A percentile compares a stretch with the other conserved stretches of the same genome.
These are phyloP conservation scores for Colletotrichum phormii DNA, from an alignment of 2,329 filamentous ascomycete species.

Conservation along the genomic window DNA sequence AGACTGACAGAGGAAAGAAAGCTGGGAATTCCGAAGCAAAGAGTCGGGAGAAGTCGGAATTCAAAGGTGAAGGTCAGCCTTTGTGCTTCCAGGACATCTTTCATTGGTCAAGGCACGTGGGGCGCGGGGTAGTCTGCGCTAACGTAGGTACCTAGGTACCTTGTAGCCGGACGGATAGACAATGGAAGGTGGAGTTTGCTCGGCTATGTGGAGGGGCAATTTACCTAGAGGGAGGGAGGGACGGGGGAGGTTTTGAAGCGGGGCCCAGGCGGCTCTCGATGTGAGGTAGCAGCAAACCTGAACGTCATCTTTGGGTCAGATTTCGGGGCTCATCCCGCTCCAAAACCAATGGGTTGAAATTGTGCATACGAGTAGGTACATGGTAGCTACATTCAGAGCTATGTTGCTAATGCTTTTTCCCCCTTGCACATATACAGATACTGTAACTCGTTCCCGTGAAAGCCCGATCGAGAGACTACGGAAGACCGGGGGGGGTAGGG, in stretches of 20 bases:
- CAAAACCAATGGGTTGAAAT: not conserved
- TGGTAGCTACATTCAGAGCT: not conserved
- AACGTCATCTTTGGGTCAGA: slow-evolving; percentile 37
- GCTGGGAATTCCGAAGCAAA: slow-evolving; percentile 5
- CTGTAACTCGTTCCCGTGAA: slow-evolving; percentile 21
- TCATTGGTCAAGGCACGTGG: slow-evolving; percentile 18
- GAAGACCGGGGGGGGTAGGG: not conserved
- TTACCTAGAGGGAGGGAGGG: not conserved
- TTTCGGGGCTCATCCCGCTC: slow-evolving; percentile 18
- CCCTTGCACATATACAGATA: not conserved
- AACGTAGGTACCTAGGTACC: not conserved
- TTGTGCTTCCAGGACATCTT: slow-evolving; percentile 5
- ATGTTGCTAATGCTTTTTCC: not conserved
- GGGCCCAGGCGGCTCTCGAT: slow-evolving; percentile 34
- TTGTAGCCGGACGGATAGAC: not conserved
- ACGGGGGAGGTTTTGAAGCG: not conserved
- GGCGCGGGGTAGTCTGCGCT: slow-evolving; percentile 28
- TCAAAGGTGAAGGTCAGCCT: slow-evolving; percentile 16
- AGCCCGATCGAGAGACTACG: slow-evolving; percentile 20
- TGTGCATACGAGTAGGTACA: not conserved
- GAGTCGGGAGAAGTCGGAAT: slow-evolving; percentile 35
- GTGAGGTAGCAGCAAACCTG: slow-evolving; percentile 11
- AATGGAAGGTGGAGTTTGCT: not conserved
- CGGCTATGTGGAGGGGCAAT: slow-evolving; percentile 12
- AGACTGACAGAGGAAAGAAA: slow-evolving; percentile 2